phyloP scores from a whole-genome alignment of 106 monocot genomes.

The Dioscorea dumetorum region DNA sequence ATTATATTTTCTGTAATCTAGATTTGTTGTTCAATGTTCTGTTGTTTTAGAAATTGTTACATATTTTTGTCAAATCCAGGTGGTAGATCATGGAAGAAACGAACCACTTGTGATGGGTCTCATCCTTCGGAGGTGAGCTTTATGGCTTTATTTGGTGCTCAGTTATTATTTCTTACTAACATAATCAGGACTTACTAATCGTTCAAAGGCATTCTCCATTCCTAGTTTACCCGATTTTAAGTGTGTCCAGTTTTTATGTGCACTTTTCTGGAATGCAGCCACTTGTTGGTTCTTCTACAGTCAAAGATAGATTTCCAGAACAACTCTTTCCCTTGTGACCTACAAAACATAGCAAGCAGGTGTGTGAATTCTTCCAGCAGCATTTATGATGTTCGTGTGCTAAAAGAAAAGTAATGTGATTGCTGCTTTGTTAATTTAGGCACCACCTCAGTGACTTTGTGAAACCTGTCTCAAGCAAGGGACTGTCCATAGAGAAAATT shows the following conservation, averaged over 20 bases:
- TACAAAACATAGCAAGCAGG: conserved; percentile 61
- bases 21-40: not conserved
- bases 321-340: conserved; percentile 74
- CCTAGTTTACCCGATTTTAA: too few relatives aligned
- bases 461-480: conserved; percentile 72
- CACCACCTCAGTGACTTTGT: conserved; percentile 59
- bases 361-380: conserved; percentile 9
- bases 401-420: not conserved
- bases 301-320: conserved; percentile 94
- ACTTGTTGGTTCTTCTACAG: conserved; percentile 83
- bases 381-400: not conserved
- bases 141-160: too few relatives aligned
- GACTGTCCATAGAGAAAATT: conserved; percentile 72
- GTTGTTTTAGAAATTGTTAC: not conserved
- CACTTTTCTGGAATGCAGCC: conserved; percentile 33
- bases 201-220: too few relatives aligned
- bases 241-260: too few relatives aligned
- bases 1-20: not conserved
- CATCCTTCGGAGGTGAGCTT: conserved; percentile 74
- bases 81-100: conserved; percentile 63
- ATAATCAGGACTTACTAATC: too few relatives aligned
- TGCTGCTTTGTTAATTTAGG: conserved; percentile 19
- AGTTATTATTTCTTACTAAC: too few relatives aligned
- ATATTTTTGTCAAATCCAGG: conserved; percentile 33
- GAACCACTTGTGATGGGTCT: conserved; percentile 79